phyloP scores from a whole-genome alignment of 2,329 filamentous ascomycete genomes.

The Xylaria sp. region DNA sequence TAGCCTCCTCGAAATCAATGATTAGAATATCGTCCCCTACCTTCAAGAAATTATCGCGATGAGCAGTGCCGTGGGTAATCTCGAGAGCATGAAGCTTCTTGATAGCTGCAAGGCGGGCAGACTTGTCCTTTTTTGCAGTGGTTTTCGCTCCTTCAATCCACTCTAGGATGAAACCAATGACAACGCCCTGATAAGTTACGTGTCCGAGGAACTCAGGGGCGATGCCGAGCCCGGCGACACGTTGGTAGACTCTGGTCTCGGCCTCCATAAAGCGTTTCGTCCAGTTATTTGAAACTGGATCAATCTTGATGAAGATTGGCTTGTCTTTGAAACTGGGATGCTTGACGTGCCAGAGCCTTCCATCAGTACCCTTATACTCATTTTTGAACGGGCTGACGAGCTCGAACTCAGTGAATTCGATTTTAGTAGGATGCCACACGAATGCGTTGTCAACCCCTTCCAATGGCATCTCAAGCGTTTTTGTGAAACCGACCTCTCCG shows the following conservation, averaged over 20 bases:
- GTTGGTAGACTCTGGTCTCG: conserved; percentile 20
- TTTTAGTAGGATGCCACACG: conserved; percentile 22
- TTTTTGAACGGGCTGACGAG: background rate
- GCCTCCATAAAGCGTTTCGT: background rate
- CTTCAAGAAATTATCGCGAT: conserved; percentile 16
- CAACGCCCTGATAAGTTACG: conserved; percentile 17
- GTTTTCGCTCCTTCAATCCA: conserved; percentile 9
- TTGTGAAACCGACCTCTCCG: conserved; percentile 5
- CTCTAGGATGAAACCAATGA: conserved; percentile 16
- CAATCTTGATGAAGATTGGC: conserved; percentile 2
- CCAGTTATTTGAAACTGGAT: background rate
- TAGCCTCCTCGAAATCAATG: conserved; percentile 4
- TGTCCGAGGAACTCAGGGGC: conserved; percentile 26
- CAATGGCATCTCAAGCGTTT: background rate
- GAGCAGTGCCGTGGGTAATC: conserved; percentile 18
- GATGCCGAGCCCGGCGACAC: background rate
- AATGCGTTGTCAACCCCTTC: background rate
- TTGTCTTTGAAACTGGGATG: conserved; percentile 5
- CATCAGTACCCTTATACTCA: background rate
- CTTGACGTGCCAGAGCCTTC: background rate
- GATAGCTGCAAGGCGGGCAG: conserved; percentile 2
- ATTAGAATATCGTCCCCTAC: background rate
- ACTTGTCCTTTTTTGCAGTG: background rate
- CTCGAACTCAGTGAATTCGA: conserved; percentile 19
- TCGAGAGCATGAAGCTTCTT: conserved; percentile 22